Evolutionary conservation across 768 basidiomycete species (phyloP).

Genomic region (Lactarius hatsudake): DNA sequence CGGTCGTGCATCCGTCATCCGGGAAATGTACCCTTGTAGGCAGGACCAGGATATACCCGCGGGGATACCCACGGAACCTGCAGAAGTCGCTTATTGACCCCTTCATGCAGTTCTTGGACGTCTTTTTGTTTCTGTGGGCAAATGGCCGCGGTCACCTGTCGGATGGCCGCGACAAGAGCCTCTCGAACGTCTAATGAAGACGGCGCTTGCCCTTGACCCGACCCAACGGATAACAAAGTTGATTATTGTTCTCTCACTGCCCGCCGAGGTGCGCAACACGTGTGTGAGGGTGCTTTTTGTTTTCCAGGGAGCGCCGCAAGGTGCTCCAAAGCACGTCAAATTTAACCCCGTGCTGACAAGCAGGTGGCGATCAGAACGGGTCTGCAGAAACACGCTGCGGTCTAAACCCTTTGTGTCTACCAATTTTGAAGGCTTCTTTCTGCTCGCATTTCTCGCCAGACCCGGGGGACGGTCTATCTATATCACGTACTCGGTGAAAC

Average conservation of each 20-base stretch:
- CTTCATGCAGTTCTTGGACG: conserved; percentile 22
- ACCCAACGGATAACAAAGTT: conserved; percentile 17
- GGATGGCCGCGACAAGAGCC: background rate
- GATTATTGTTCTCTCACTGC: conserved; percentile 22
- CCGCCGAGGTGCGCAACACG: conserved; percentile 18
- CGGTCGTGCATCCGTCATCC: conserved; percentile 14
- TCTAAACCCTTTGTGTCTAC: conserved; percentile 27
- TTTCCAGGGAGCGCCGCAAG: conserved; percentile 23
- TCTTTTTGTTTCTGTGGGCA: conserved; percentile 25
- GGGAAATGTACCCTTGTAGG: conserved; percentile 19
- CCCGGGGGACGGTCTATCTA: conserved; percentile 19
- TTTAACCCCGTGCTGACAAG: conserved; percentile 21
- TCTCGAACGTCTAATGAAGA: conserved; percentile 15
- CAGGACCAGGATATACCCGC: conserved; percentile 20
- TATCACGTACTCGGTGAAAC: conserved; percentile 25
- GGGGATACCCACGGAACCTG: conserved; percentile 21
- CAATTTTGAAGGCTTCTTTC: conserved; percentile 10
- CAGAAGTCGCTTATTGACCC: conserved; percentile 13
- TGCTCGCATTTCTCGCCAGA: conserved; percentile 15
- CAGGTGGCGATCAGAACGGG: conserved; percentile 21
- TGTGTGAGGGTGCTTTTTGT: conserved; percentile 15
- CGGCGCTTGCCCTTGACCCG: conserved; percentile 23
- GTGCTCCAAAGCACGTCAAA: conserved; percentile 23
- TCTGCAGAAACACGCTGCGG: conserved; percentile 15
- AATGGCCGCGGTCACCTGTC: conserved; percentile 24